Percentiles rank a stretch among this genome's conserved stretches.
Conservation (phyloP, 1,284 basidiomycete genomes). For the Trametes sp. region DNA sequence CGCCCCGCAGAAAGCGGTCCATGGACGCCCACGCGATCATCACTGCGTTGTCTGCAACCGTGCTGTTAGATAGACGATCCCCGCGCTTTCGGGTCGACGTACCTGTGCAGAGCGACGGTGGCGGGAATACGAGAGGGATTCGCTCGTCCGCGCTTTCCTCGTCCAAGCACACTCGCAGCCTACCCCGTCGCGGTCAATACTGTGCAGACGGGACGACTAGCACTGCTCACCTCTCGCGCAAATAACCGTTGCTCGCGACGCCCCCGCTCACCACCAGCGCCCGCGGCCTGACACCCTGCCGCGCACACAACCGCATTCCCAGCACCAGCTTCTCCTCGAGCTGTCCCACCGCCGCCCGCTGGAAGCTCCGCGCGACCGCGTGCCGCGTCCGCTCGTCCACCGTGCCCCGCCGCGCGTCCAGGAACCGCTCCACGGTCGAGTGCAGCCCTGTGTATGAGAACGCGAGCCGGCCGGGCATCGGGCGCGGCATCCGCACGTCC, state of each 20-base stretch:
- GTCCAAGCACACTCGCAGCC: slow-evolving; percentile 53
- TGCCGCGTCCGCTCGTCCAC: slow-evolving; percentile 46
- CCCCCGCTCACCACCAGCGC: slow-evolving; percentile 88
- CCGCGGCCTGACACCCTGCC: slow-evolving; percentile 50
- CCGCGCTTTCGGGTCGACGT: background rate
- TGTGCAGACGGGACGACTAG: slow-evolving; percentile 47
- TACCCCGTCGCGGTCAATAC: slow-evolving; percentile 32
- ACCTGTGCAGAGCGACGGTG: slow-evolving; percentile 85
- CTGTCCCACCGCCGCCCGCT: slow-evolving; percentile 74
- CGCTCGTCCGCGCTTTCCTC: slow-evolving; percentile 41
- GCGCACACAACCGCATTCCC: slow-evolving; percentile 58
- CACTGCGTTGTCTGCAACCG: slow-evolving; percentile 84
- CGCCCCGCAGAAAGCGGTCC: slow-evolving; percentile 73
- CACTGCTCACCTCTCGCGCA: slow-evolving; percentile 56
- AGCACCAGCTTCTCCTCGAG: slow-evolving; percentile 77
- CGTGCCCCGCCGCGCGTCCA: slow-evolving; percentile 48
- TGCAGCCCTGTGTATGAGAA: slow-evolving; percentile 85
- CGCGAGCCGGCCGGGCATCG: slow-evolving; percentile 62
- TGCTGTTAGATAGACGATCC: background rate
- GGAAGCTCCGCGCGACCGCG: slow-evolving; percentile 75
- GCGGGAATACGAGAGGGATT: slow-evolving; percentile 68
- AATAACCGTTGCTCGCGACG: slow-evolving; percentile 83
- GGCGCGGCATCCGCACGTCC: slow-evolving; percentile 46
- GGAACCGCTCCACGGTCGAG: slow-evolving; percentile 65
- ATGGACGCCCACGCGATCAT: slow-evolving; percentile 95